Percentiles rank a stretch among this genome's conserved stretches.
Conservation (phyloP, 805 yeast genomes). For the Cyberlindnera euphorbiae region DNA sequence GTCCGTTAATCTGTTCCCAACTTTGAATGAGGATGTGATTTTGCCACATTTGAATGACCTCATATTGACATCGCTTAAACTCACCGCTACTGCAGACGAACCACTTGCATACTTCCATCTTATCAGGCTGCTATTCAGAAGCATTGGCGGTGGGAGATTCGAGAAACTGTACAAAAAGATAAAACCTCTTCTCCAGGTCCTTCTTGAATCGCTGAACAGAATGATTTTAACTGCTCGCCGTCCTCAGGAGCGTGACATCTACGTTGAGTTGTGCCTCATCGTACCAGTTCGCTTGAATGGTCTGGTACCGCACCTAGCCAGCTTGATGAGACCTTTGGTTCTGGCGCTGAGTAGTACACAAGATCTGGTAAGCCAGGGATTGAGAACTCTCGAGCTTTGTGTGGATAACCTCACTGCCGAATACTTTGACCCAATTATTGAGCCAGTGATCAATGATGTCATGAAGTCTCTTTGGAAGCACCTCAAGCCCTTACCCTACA, state of each 20-base stretch:
- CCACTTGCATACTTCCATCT: conserved; percentile 87
- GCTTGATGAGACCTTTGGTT: conserved; percentile 86
- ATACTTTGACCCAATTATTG: conserved; percentile 94
- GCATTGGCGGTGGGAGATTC: conserved; percentile 95
- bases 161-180: conserved; percentile 91
- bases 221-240: conserved; percentile 78
- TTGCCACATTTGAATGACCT: conserved; percentile 83
- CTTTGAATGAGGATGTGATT: conserved; percentile 79
- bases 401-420: conserved; percentile 96
- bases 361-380: conserved; percentile 90
- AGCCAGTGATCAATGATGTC: conserved; percentile 92
- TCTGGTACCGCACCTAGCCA: conserved; percentile 85
- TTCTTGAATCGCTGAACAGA: conserved; percentile 80
- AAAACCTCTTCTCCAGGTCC: conserved; percentile 81
- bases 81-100: conserved; percentile 81
- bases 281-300: conserved; percentile 95
- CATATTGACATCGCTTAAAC: conserved; percentile 72
- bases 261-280: conserved; percentile 90
- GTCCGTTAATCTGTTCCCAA: conserved; percentile 91
- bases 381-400: conserved; percentile 90
- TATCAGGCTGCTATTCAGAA: conserved; percentile 83
- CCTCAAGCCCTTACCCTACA: conserved; percentile 86
- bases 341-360: conserved; percentile 85
- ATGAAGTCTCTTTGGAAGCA: conserved; percentile 92
- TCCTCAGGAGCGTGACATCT: conserved; percentile 88